Percentiles rank a stretch among this genome's conserved stretches.
Conservation (phyloP, 805 yeast species). For the Dipodascopsis tothii region DNA sequence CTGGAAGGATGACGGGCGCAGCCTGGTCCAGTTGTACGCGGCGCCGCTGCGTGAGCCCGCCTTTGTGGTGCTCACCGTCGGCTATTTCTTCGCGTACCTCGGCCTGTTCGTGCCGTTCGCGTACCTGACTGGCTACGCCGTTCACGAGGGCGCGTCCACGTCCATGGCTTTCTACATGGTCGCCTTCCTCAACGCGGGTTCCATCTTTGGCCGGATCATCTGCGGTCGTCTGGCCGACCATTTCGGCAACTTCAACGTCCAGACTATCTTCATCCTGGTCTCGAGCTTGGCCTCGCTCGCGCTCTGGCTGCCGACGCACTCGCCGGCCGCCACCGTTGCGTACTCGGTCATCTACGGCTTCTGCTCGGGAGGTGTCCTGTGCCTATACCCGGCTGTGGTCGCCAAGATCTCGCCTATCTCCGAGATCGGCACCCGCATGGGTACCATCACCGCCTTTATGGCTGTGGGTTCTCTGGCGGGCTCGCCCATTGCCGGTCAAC, state of each 20-base stretch:
- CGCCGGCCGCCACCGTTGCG: slow-evolving; percentile 27
- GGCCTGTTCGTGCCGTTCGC: slow-evolving; percentile 31
- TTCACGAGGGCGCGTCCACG: slow-evolving; percentile 11
- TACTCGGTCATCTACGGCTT: slow-evolving; percentile 31
- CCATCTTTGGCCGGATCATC: slow-evolving; percentile 44
- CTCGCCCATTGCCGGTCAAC: slow-evolving; percentile 30
- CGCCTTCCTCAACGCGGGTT: slow-evolving; percentile 32
- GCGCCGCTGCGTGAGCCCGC: slow-evolving; percentile 28
- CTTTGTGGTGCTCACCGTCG: slow-evolving; percentile 25
- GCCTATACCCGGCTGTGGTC: slow-evolving; percentile 31
- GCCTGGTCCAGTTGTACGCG: background rate
- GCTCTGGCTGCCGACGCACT: slow-evolving; percentile 31
- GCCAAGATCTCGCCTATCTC: slow-evolving; percentile 28
- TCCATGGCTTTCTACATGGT: slow-evolving; percentile 28
- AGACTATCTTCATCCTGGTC: background rate
- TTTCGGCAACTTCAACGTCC: slow-evolving; percentile 32
- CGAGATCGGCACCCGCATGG: slow-evolving; percentile 43
- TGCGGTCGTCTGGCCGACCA: slow-evolving; percentile 45
- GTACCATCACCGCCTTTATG: slow-evolving; percentile 49
- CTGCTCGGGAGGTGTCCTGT: slow-evolving; percentile 31
- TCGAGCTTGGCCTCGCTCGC: background rate
- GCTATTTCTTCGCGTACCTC: slow-evolving; percentile 27
- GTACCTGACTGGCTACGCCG: slow-evolving; percentile 29
- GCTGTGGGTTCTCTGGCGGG: slow-evolving; percentile 41
- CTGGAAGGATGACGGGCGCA: background rate